Percentiles rank a stretch among this genome's conserved stretches.
These are phyloP conservation scores for Diutina mesorugosa DNA, from an alignment of 1,139 yeast species.

Conservation along the genomic window DNA sequence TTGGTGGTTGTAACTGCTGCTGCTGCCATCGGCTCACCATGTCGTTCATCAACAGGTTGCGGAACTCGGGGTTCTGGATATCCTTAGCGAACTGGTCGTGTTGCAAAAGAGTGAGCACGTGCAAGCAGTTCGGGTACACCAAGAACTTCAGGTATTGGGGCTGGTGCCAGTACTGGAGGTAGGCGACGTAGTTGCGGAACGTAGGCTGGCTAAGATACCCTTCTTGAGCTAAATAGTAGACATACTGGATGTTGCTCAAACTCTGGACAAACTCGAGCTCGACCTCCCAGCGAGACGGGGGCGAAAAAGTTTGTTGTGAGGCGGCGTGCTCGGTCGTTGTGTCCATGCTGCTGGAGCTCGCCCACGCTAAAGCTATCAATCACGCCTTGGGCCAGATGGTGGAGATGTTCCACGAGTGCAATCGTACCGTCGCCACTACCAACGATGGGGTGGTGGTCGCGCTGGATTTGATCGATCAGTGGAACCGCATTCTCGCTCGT, in stretches of 20 bases:
- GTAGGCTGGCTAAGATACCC: slow-evolving; percentile 48
- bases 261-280: slow-evolving; percentile 78
- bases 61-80: slow-evolving; percentile 44
- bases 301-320: slow-evolving; percentile 2
- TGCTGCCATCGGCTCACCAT: slow-evolving; percentile 59
- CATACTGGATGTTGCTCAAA: slow-evolving; percentile 65
- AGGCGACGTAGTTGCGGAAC: slow-evolving; percentile 52
- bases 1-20: background rate
- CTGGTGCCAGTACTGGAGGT: slow-evolving; percentile 62
- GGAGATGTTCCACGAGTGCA: background rate
- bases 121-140: slow-evolving; percentile 66
- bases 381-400: background rate
- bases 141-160: slow-evolving; percentile 55
- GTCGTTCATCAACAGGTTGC: slow-evolving; percentile 53
- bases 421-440: background rate
- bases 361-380: background rate
- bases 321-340: background rate
- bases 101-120: slow-evolving; percentile 46
- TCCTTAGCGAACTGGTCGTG: slow-evolving; percentile 42
- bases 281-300: slow-evolving; percentile 72
- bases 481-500: background rate
- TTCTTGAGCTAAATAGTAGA: slow-evolving; percentile 64
- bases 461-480: background rate
- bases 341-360: background rate
- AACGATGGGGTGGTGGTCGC: slow-evolving; percentile 1